phyloP scores from a whole-genome alignment of 192 early-diverging fungal species.

The Mortierella claussenii region DNA sequence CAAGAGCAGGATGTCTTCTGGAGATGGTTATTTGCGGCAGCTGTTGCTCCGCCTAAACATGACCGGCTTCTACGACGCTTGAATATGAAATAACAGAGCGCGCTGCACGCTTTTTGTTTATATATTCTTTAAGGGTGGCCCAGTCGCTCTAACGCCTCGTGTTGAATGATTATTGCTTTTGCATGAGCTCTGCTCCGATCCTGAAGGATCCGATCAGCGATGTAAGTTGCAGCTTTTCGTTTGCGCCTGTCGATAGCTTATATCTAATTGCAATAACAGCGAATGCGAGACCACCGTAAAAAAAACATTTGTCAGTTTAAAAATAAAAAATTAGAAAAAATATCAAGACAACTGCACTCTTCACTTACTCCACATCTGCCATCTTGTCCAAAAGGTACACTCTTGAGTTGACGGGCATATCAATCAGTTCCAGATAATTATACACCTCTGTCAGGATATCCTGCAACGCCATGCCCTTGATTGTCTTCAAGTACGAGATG shows the following conservation, averaged over 20 bases:
- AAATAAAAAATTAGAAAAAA: too few species aligned
- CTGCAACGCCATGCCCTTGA: slow-evolving; percentile 89
- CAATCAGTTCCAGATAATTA: slow-evolving; percentile 70
- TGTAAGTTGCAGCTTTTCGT: slow-evolving; percentile 88
- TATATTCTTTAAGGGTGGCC: too few species aligned
- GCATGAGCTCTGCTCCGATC: slow-evolving; percentile 69
- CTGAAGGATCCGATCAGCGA: slow-evolving; percentile 91
- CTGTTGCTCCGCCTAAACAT: slow-evolving; percentile 51
- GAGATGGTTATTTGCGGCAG: slow-evolving; percentile 48
- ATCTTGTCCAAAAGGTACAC: slow-evolving; percentile 82
- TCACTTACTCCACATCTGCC: slow-evolving; percentile 86
- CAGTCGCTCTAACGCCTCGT: too few species aligned
- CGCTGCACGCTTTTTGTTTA: too few species aligned
- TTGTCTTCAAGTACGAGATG: slow-evolving; percentile 73
- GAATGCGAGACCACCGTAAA: not conserved
- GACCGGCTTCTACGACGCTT: slow-evolving; percentile 35
- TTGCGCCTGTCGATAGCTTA: slow-evolving; percentile 84
- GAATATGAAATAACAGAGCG: too few species aligned
- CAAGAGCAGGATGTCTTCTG: not conserved
- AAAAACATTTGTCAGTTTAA: too few species aligned
- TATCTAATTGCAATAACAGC: slow-evolving; percentile 64
- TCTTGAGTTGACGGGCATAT: slow-evolving; percentile 75
- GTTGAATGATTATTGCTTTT: slow-evolving; percentile 11
- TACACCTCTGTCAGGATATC: slow-evolving; percentile 91
- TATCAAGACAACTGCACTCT: not conserved